Conservation (phyloP, 805 yeast species). For the Barnettozyma botsteinii region DNA sequence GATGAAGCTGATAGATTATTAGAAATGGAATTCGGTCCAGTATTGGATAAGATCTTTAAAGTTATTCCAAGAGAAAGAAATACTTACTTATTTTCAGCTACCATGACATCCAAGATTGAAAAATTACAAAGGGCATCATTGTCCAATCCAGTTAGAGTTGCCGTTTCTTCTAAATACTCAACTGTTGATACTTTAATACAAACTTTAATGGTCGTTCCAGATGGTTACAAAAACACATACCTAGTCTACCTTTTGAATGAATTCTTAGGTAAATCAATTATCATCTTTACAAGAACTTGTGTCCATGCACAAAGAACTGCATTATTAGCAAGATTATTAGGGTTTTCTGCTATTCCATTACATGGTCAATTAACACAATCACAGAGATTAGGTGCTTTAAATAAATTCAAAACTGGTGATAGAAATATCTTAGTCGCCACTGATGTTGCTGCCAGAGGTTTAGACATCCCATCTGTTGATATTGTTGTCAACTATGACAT, state of each 20-base stretch:
- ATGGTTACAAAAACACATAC: conserved; percentile 86
- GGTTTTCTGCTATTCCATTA: conserved; percentile 85
- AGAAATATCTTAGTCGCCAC: conserved; percentile 71
- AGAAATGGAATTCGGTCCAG: conserved; percentile 97
- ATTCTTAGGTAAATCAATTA: conserved; percentile 74
- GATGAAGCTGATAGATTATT: conserved; percentile 96
- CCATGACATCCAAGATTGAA: conserved; percentile 93
- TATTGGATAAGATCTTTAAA: conserved; percentile 76
- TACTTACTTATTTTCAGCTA: conserved; percentile 88
- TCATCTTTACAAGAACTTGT: conserved; percentile 89
- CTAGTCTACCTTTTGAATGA: conserved; percentile 81
- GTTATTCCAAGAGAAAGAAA: conserved; percentile 82
- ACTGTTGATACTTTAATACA: conserved; percentile 94
- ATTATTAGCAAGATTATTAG: conserved; percentile 68
- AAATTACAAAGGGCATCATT: conserved; percentile 91
- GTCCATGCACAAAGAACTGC: conserved; percentile 93
- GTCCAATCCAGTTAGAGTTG: conserved; percentile 81
- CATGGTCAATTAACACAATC: conserved; percentile 90
- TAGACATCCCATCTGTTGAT: conserved; percentile 78
- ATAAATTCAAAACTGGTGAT: conserved; percentile 70
- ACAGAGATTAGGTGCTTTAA: conserved; percentile 76
- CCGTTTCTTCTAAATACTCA: conserved; percentile 81
- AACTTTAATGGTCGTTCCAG: conserved; percentile 83
- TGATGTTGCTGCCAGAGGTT: conserved; percentile 86
- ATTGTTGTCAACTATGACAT: conserved; percentile 73